Percentiles rank a stretch among this genome's conserved stretches.
Evolutionary conservation across 129 eudicot genomes (phyloP).

Genomic region (Chrysanthemum makinoi): DNA sequence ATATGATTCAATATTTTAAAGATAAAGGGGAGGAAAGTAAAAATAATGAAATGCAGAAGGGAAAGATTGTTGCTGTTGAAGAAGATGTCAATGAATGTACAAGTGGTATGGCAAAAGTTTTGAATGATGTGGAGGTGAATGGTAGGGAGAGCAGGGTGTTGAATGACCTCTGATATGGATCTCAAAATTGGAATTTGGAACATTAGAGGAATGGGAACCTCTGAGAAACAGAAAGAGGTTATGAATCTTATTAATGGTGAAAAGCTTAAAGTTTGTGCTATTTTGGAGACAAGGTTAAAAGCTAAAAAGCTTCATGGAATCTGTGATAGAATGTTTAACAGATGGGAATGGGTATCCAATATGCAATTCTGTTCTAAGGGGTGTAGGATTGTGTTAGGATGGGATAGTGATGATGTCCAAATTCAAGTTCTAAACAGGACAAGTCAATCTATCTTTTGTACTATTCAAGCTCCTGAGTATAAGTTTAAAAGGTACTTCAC

Average conservation of each 20-base stretch:
- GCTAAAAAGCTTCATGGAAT: background rate
- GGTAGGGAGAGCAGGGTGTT: too few relatives aligned
- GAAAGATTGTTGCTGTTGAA: too few relatives aligned
- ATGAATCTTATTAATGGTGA: background rate
- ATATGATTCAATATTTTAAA: too few relatives aligned
- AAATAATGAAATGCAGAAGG: too few relatives aligned
- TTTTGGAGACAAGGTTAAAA: background rate
- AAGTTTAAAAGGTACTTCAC: background rate
- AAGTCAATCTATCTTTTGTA: too few relatives aligned
- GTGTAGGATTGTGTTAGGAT: background rate
- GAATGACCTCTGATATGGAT: too few relatives aligned
- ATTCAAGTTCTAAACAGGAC: background rate
- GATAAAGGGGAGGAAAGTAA: too few relatives aligned
- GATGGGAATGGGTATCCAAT: background rate
- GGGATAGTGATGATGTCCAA: background rate
- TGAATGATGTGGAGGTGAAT: too few relatives aligned
- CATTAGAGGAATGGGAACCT: background rate
- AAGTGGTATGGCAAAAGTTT: too few relatives aligned
- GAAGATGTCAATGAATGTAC: too few relatives aligned
- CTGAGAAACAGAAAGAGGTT: background rate
- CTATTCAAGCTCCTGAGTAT: background rate
- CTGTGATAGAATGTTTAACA: background rate
- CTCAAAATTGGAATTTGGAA: too few relatives aligned
- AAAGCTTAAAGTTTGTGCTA: background rate
- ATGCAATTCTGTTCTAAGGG: background rate